Percentiles rank a stretch among this genome's conserved stretches.
These are phyloP conservation scores for Cercospora zeae-maydis DNA, from an alignment of 2,329 filamentous ascomycete species.

Conservation along the genomic window DNA sequence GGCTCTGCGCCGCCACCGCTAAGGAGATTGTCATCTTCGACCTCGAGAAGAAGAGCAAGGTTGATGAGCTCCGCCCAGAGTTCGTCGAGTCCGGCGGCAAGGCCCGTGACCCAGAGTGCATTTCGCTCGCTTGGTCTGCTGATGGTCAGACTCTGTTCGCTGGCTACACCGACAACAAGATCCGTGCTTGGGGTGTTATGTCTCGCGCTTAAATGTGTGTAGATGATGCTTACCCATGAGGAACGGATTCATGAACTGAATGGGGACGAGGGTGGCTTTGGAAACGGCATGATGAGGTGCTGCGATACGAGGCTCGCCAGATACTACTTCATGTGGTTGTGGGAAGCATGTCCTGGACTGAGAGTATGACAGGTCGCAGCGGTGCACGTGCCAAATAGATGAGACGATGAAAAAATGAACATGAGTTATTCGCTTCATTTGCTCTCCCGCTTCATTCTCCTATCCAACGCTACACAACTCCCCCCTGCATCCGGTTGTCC, in stretches of 20 bases:
- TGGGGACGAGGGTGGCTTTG: conserved; percentile 10
- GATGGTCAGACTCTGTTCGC: conserved; percentile 99
- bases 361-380: conserved; percentile 39
- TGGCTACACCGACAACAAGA: conserved; percentile 99
- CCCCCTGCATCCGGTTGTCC: not conserved
- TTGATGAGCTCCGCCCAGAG: conserved; percentile 99
- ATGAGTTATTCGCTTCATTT: conserved; percentile 10
- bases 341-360: conserved; percentile 23
- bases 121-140: conserved; percentile 94
- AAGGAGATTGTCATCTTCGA: conserved; percentile 99
- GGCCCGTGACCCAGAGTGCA: conserved; percentile 97
- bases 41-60: conserved; percentile 99
- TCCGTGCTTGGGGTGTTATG: conserved; percentile 97
- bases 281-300: conserved; percentile 37
- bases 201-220: conserved; percentile 58
- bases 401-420: conserved; percentile 11
- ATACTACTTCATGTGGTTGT: conserved; percentile 23
- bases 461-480: not conserved
- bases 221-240: not conserved
- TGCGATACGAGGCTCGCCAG: conserved; percentile 37
- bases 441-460: not conserved
- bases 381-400: conserved; percentile 32
- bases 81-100: conserved; percentile 96
- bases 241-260: not conserved
- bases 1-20: conserved; percentile 97